A percentile compares a stretch with the other conserved stretches of the same genome.
phyloP scores from a whole-genome alignment of 176 grass and related monocot species.

The Carex kokanica region DNA sequence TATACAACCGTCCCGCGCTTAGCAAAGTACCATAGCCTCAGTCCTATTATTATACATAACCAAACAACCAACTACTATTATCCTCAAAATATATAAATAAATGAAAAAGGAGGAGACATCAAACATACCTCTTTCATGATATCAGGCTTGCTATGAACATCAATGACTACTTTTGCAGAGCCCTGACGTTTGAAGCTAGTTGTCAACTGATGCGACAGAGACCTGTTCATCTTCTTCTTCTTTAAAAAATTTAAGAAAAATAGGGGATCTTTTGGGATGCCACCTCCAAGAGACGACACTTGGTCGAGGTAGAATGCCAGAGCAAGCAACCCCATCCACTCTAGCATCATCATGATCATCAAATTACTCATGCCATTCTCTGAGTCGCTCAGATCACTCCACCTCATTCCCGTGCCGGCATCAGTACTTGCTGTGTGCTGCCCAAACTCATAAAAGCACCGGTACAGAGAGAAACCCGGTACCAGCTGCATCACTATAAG shows the following conservation, averaged over 20 bases:
- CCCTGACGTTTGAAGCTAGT: conserved; percentile 43
- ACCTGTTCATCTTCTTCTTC: conserved; percentile 36
- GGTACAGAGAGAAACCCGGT: conserved; percentile 79
- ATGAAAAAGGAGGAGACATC: not conserved
- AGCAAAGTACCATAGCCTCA: no score
- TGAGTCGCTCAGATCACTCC: conserved; percentile 53
- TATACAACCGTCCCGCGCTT: no score
- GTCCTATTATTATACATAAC: not conserved
- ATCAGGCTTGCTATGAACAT: conserved; percentile 57
- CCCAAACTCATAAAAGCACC: conserved; percentile 71
- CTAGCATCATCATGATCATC: conserved; percentile 78
- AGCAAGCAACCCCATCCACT: conserved; percentile 59
- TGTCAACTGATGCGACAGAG: not conserved
- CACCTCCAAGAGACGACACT: conserved; percentile 40
- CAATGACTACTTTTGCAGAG: conserved; percentile 53
- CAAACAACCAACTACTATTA: not conserved
- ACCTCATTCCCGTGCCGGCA: conserved; percentile 44
- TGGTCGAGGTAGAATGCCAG: conserved; percentile 66
- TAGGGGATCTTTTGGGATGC: conserved; percentile 33
- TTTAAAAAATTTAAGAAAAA: conserved; percentile 54
- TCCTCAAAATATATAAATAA: not conserved
- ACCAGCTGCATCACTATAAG: conserved; percentile 89
- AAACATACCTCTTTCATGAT: conserved; percentile 55
- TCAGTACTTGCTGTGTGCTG: no score
- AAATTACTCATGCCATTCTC: conserved; percentile 57